Base-by-base conservation (phyloP, 1,139 yeast genomes). In the Candida sp. region DNA sequence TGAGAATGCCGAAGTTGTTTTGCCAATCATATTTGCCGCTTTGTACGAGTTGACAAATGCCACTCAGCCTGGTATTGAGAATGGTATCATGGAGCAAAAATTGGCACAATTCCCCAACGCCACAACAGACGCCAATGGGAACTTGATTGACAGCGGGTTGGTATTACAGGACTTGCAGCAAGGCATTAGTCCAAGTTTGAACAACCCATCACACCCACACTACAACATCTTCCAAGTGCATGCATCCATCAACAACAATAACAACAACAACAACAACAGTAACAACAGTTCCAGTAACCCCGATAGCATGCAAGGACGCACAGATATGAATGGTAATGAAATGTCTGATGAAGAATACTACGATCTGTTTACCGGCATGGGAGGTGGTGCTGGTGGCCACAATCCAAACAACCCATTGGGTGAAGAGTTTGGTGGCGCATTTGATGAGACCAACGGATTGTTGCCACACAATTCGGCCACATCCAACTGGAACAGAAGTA, bases 21-120 rank as follows among this genome's bases (percentile, higher is more conserved):
- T 94, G 60, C 99, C 99, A 25, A 92, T 94, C 50, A 85, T 94
- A 43, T 96, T 91, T 72, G 90, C 97, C 1, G 85, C 98, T 4
- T 77, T 94, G 58, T 93, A 92, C 68, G 97, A 93, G 68, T 80
- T 92, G 49, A 85, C 92, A 3, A 77, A 81, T 63, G 63, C 80
- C 5, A 77, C 81, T 0, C 81, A 78, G 70, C 80, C 78, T 34
- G 78, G 78, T 34, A 67, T 78, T 46, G 83, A 83, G 52, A 72
- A 77, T 62, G 83, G 83, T 12, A 65, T 69, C 39, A 72, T 78
- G 68, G 77, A 78, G 56, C 79, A 75, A 57, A 75, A 72, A 58
- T 66, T 77, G 45, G 49, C 59, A 32, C 77, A 74, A n/a, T 70
- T 72, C 51, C 81, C 81, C 3, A 63, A 70, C 50, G 67, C 77